Conservation (phyloP, 2,329 filamentous ascomycete species). For the Fusarium sp. region DNA sequence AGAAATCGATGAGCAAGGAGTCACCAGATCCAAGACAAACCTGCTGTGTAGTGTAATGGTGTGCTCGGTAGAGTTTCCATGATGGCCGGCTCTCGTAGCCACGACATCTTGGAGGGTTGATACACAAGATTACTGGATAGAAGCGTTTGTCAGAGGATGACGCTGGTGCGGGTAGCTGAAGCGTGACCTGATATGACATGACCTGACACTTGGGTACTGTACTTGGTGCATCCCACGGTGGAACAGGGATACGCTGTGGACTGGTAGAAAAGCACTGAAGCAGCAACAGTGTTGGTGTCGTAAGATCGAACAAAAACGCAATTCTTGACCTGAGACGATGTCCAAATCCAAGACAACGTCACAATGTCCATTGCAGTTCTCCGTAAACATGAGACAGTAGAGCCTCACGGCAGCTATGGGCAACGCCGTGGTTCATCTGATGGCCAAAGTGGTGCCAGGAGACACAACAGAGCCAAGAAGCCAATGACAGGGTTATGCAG, state of each 20-base stretch:
- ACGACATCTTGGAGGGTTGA: slow-evolving; percentile 38
- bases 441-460: not conserved
- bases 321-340: not conserved
- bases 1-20: slow-evolving; percentile 2
- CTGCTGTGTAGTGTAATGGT: slow-evolving; percentile 3
- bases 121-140: slow-evolving; percentile 31
- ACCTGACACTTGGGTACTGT: slow-evolving; percentile 40
- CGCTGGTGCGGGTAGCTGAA: slow-evolving; percentile 28
- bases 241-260: not conserved
- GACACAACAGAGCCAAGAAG: slow-evolving; percentile 3
- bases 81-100: slow-evolving; percentile 18
- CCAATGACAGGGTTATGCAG: slow-evolving; percentile 7
- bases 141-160: slow-evolving; percentile 30
- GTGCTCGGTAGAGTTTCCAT: slow-evolving; percentile 15
- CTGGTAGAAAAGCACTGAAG: not conserved
- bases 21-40: slow-evolving; percentile 21
- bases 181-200: slow-evolving; percentile 46
- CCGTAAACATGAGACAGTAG: slow-evolving; percentile 17
- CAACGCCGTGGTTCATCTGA: not conserved
- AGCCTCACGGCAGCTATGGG: slow-evolving; percentile 20
- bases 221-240: slow-evolving; percentile 22
- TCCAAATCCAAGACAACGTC: not conserved
- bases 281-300: slow-evolving; percentile 2
- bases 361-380: not conserved
- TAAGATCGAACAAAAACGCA: slow-evolving; percentile 16